These are phyloP conservation scores for Fusarium abutilonis DNA, from an alignment of 2,329 filamentous ascomycete genomes.

Conservation along the genomic window DNA sequence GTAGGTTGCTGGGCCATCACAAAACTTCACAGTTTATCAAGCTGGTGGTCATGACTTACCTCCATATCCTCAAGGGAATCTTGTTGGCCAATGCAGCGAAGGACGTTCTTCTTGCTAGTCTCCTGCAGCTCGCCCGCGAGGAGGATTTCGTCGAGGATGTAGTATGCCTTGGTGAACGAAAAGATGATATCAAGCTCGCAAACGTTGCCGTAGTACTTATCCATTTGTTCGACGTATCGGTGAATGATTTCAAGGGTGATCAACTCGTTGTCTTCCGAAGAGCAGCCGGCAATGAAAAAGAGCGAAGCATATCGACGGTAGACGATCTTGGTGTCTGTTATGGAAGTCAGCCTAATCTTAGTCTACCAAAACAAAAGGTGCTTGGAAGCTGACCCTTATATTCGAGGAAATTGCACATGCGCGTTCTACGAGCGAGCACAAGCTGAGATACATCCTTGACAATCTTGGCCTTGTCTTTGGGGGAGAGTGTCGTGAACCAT, in stretches of 20 bases:
- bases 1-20: slow-evolving; percentile 31
- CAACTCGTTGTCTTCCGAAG: slow-evolving; percentile 96
- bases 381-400: slow-evolving; percentile 81
- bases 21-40: slow-evolving; percentile 32
- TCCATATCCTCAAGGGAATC: slow-evolving; percentile 99
- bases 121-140: slow-evolving; percentile 97
- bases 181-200: slow-evolving; percentile 99
- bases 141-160: slow-evolving; percentile 96
- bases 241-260: slow-evolving; percentile 99
- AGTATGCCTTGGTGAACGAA: slow-evolving; percentile 99
- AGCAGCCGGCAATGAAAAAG: slow-evolving; percentile 98
- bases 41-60: slow-evolving; percentile 69
- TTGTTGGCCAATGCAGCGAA: slow-evolving; percentile 95
- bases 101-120: slow-evolving; percentile 98
- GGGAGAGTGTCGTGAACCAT: slow-evolving; percentile 98
- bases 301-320: slow-evolving; percentile 98
- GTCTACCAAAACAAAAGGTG: slow-evolving; percentile 11
- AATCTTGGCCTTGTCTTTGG: slow-evolving; percentile 99
- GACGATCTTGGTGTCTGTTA: slow-evolving; percentile 92
- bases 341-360: slow-evolving; percentile 13
- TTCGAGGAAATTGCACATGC: slow-evolving; percentile 99
- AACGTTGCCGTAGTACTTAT: slow-evolving; percentile 99
- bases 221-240: slow-evolving; percentile 99
- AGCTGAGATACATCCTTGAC: slow-evolving; percentile 99
- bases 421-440: slow-evolving; percentile 91